Evolutionary conservation across 75 land plant genomes (phyloP).

Genomic region (Pinus tabuliformis): DNA sequence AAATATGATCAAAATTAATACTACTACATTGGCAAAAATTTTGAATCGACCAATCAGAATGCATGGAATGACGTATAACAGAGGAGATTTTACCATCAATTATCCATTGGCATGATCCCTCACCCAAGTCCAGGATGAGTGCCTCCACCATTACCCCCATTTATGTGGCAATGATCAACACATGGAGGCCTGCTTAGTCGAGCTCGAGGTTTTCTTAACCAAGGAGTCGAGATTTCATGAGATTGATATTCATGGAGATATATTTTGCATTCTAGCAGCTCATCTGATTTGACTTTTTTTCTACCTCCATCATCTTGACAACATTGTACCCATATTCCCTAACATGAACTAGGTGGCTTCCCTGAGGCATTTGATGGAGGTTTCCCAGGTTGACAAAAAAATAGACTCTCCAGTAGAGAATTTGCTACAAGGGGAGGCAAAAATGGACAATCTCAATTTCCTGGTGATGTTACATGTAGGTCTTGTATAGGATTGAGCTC

Average conservation of each 20-base stretch:
- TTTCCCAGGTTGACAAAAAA: constrained; percentile 40
- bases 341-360: constrained; percentile 33
- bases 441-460: constrained; percentile 65
- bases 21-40: constrained; percentile 51
- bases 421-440: constrained; percentile 53
- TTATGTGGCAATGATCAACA: constrained; percentile 58
- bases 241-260: constrained; percentile 68
- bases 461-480: constrained; percentile 63
- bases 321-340: constrained; percentile 61
- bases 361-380: constrained; percentile 49
- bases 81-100: constrained; percentile 64
- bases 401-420: constrained; percentile 57
- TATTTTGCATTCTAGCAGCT: constrained; percentile 59
- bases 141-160: constrained; percentile 40
- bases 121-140: constrained; percentile 48
- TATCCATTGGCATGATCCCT: constrained; percentile 45
- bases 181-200: constrained; percentile 61
- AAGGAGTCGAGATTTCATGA: constrained; percentile 60
- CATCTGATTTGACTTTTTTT: constrained; percentile 64
- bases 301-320: constrained; percentile 80
- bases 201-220: constrained; percentile 63
- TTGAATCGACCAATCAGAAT: constrained; percentile 52
- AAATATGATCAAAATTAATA: constrained; percentile 37
- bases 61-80: constrained; percentile 59
- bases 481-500: constrained; percentile 43